Conservation (phyloP, 805 yeast genomes). For the Schizosaccharomyces cryophilus region DNA sequence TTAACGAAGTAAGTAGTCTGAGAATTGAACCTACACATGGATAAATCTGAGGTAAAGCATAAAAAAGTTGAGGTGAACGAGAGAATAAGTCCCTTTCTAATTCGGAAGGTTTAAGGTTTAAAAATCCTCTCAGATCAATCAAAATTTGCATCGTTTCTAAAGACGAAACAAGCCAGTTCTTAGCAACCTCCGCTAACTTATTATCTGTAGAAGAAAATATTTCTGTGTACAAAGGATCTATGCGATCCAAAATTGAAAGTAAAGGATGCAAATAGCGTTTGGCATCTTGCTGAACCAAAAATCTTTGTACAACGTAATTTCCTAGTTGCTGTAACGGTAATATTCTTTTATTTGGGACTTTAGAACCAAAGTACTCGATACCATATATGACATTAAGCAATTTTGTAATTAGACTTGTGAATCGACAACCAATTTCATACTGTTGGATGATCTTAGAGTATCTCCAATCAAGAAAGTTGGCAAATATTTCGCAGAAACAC, state of each 20-base stretch:
- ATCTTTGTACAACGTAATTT: neutral
- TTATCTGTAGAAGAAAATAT: neutral
- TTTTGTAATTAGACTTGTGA: neutral
- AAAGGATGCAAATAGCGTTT: neutral
- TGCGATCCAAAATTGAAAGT: neutral
- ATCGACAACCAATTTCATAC: neutral
- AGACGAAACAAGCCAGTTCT: neutral
- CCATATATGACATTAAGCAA: neutral
- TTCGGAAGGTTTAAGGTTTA: neutral
- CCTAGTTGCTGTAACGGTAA: neutral
- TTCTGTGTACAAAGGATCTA: neutral
- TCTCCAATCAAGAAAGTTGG: neutral
- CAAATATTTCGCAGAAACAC: neutral
- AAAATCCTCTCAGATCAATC: neutral
- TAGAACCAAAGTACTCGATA: neutral
- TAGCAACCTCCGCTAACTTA: neutral
- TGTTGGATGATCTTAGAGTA: neutral
- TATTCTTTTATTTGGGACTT: neutral
- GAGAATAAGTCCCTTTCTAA: neutral
- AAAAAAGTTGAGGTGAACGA: neutral
- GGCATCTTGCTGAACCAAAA: neutral
- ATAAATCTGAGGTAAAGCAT: neutral
- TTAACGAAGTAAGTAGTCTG: conserved; percentile 15
- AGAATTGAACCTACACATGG: neutral
- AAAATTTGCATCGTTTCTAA: neutral